A percentile compares a stretch with the other conserved stretches of the same genome.
Conservation (phyloP, 768 basidiomycete genomes). For the Tulasnella sp. region DNA sequence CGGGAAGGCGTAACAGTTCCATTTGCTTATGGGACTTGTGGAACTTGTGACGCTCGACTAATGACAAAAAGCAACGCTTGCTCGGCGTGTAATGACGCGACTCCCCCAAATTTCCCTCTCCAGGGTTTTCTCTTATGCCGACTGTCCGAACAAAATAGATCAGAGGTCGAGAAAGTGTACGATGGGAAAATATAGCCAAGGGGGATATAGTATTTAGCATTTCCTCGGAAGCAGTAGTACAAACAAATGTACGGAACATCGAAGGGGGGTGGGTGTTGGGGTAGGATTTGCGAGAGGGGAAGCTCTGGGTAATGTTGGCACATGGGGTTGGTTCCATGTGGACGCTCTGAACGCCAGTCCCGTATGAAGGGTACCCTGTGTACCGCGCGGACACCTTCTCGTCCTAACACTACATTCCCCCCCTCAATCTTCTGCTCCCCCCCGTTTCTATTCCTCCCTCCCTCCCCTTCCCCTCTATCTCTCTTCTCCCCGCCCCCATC, state of each 20-base stretch:
- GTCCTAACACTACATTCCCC: constrained; percentile 21
- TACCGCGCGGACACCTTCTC: constrained; percentile 16
- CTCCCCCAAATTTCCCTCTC: constrained; percentile 3
- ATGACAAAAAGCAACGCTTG: constrained; percentile 1
- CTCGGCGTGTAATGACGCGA: constrained; percentile 13
- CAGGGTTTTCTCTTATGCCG: neutral
- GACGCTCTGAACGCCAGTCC: neutral
- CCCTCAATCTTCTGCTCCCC: constrained; percentile 40
- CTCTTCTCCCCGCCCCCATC: constrained; percentile 34
- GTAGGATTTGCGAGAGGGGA: constrained; percentile 7
- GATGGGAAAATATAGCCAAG: neutral
- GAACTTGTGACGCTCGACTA: neutral
- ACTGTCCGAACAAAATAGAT: too few relatives aligned
- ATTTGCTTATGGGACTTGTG: neutral
- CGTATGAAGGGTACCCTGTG: neutral
- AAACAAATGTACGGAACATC: neutral
- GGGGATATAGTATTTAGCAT: neutral
- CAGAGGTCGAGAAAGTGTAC: neutral
- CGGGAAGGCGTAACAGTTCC: neutral
- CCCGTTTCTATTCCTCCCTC: constrained; percentile 40
- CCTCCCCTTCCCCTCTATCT: constrained; percentile 34
- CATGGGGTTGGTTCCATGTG: constrained; percentile 9
- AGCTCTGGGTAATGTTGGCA: constrained; percentile 8
- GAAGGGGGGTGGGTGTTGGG: neutral
- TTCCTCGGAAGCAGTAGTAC: neutral